Evolutionary conservation across 208 protist genomes (phyloP).

Genomic region (Leishmania gerbilli): DNA sequence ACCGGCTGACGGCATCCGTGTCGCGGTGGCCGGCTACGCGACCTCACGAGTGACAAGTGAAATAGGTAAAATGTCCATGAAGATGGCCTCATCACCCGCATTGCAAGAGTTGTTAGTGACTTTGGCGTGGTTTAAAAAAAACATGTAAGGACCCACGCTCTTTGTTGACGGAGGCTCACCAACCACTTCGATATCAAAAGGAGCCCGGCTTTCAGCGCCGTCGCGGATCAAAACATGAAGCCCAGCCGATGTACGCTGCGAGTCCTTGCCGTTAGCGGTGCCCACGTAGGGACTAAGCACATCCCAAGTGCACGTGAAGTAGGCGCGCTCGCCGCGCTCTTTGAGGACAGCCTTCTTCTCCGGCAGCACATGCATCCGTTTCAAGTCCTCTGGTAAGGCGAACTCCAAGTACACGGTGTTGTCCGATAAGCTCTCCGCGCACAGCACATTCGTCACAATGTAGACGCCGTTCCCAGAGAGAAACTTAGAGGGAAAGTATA

Average conservation of each 20-base stretch:
- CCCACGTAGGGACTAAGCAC: constrained; percentile 44
- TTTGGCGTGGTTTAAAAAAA: constrained; percentile 62
- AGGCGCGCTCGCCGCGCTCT: constrained; percentile 21
- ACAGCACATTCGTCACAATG: constrained; percentile 71
- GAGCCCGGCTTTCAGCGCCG: constrained; percentile 31
- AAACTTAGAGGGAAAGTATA: constrained; percentile 63
- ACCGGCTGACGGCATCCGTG: background rate
- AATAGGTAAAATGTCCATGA: constrained; percentile 32
- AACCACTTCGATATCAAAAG: constrained; percentile 43
- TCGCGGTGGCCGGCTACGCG: constrained; percentile 1
- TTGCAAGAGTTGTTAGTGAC: constrained; percentile 47
- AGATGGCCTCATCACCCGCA: constrained; percentile 21
- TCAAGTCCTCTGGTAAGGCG: constrained; percentile 30
- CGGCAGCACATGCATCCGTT: constrained; percentile 25
- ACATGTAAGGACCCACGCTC: constrained; percentile 37
- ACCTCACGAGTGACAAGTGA: constrained; percentile 26
- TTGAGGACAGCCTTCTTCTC: constrained; percentile 25
- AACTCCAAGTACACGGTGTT: constrained; percentile 43
- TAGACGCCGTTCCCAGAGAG: constrained; percentile 49
- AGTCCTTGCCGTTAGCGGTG: constrained; percentile 18
- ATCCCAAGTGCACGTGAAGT: constrained; percentile 61
- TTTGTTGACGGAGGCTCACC: constrained; percentile 36
- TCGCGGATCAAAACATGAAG: constrained; percentile 45
- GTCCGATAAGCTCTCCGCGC: constrained; percentile 49
- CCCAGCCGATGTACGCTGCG: constrained; percentile 10